phyloP scores from a whole-genome alignment of 1,139 yeast species.

The Geotrichum aggregatum region DNA sequence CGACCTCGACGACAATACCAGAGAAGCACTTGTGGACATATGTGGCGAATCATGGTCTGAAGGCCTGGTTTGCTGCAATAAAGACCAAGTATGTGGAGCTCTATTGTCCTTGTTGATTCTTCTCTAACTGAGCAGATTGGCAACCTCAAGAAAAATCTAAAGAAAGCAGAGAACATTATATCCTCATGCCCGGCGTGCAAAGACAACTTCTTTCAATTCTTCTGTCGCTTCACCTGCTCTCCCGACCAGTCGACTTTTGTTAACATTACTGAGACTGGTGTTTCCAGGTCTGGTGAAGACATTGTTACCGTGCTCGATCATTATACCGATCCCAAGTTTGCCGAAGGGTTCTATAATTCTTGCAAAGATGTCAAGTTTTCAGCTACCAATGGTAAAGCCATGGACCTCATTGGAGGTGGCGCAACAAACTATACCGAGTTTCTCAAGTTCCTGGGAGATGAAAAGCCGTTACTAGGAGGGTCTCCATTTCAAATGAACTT shows the following conservation, averaged over 20 bases:
- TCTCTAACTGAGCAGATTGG: slow-evolving; percentile 22
- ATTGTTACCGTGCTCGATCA: slow-evolving; percentile 71
- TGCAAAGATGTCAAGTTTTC: slow-evolving; percentile 88
- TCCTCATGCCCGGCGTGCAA: slow-evolving; percentile 94
- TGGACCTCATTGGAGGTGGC: slow-evolving; percentile 97
- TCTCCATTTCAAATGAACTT: slow-evolving; percentile 93
- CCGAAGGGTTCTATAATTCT: slow-evolving; percentile 66
- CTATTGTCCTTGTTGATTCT: neutral
- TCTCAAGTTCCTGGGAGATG: slow-evolving; percentile 86
- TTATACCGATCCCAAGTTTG: slow-evolving; percentile 57
- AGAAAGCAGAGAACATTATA: slow-evolving; percentile 72
- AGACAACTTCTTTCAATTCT: slow-evolving; percentile 76
- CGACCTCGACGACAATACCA: slow-evolving; percentile 46
- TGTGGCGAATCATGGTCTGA: slow-evolving; percentile 69
- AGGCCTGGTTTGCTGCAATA: slow-evolving; percentile 51
- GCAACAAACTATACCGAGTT: slow-evolving; percentile 70
- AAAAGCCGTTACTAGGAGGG: slow-evolving; percentile 88
- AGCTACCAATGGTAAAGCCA: slow-evolving; percentile 92
- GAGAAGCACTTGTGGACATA: slow-evolving; percentile 48
- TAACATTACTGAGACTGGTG: slow-evolving; percentile 54
- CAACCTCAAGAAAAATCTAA: slow-evolving; percentile 51
- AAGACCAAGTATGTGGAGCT: slow-evolving; percentile 43
- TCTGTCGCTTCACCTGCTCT: slow-evolving; percentile 88
- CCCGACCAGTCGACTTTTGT: slow-evolving; percentile 75
- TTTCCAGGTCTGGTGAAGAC: slow-evolving; percentile 52